phyloP scores from a whole-genome alignment of 2,329 filamentous ascomycete genomes.

The Sarocladium kiliense region DNA sequence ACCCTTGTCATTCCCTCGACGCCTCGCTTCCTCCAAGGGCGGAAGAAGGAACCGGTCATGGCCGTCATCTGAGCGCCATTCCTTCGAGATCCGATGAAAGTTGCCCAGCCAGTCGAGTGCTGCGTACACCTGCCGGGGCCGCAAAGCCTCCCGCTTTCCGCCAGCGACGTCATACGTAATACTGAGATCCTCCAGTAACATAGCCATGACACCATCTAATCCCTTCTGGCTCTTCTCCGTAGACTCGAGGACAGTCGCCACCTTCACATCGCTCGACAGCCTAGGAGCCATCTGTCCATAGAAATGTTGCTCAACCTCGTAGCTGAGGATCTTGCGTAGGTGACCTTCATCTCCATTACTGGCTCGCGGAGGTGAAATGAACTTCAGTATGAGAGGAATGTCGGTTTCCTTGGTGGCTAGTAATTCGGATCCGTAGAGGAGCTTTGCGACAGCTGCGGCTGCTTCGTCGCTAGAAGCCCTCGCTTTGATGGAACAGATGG shows the following conservation, averaged over 20 bases:
- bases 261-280: conserved; percentile 36
- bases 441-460: conserved; percentile 10
- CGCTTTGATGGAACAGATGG: conserved; percentile 51
- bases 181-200: conserved; percentile 52
- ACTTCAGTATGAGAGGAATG: conserved; percentile 49
- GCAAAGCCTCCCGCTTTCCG: conserved; percentile 45
- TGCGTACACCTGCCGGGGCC: conserved; percentile 40
- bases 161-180: conserved; percentile 49
- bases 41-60: conserved; percentile 40
- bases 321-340: conserved; percentile 60
- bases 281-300: conserved; percentile 51
- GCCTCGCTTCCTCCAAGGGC: conserved; percentile 48
- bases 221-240: conserved; percentile 28
- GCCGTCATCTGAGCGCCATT: conserved; percentile 20
- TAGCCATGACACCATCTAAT: conserved; percentile 41
- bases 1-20: conserved; percentile 18
- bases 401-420: neutral
- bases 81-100: conserved; percentile 55
- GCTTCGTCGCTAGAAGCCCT: conserved; percentile 21
- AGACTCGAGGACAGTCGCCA: conserved; percentile 46
- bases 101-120: conserved; percentile 57
- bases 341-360: conserved; percentile 50
- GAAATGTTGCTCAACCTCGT: conserved; percentile 62
- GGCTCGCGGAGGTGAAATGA: conserved; percentile 47
- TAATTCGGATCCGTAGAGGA: conserved; percentile 1